Percentiles rank a stretch among this genome's conserved stretches.
Conservation (phyloP, 106 monocot genomes). For the Agapanthus africanus region DNA sequence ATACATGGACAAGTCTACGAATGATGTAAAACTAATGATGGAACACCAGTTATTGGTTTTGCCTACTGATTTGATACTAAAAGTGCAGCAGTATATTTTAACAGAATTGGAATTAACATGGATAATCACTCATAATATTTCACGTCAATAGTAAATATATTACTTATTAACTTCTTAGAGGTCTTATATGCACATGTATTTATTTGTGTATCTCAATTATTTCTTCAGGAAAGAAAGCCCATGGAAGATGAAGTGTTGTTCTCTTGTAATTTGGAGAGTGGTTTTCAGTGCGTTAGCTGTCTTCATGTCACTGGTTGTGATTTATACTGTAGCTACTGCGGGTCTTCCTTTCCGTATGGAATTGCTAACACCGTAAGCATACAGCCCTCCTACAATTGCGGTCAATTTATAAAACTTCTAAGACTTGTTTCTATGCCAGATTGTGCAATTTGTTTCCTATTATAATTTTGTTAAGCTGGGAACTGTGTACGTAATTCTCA, state of each 20-base stretch:
- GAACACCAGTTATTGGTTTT: not conserved
- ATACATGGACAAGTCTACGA: not conserved
- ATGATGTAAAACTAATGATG: too few relatives aligned
- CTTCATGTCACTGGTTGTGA: slow-evolving; percentile 24
- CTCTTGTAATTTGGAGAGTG: slow-evolving; percentile 27
- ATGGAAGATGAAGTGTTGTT: slow-evolving; percentile 23
- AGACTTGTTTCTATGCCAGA: too few relatives aligned
- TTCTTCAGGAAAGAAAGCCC: slow-evolving; percentile 27
- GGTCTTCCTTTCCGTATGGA: slow-evolving; percentile 61
- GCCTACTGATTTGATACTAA: too few relatives aligned
- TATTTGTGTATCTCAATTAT: not conserved
- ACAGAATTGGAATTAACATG: not conserved
- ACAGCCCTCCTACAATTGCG: too few relatives aligned
- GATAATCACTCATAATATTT: not conserved
- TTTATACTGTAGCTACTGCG: slow-evolving; percentile 49
- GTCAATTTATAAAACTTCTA: too few relatives aligned
- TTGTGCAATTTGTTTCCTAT: too few relatives aligned
- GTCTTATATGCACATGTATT: not conserved
- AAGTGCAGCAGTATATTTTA: not conserved
- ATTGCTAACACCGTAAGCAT: slow-evolving; percentile 62
- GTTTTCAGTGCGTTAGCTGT: slow-evolving; percentile 42
- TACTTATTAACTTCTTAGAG: not conserved
- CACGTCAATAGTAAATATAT: not conserved
- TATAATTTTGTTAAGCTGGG: too few relatives aligned
- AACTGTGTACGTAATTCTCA: too few relatives aligned